Conservation (phyloP, 176 grass and related monocot species). For the Canna indica region DNA sequence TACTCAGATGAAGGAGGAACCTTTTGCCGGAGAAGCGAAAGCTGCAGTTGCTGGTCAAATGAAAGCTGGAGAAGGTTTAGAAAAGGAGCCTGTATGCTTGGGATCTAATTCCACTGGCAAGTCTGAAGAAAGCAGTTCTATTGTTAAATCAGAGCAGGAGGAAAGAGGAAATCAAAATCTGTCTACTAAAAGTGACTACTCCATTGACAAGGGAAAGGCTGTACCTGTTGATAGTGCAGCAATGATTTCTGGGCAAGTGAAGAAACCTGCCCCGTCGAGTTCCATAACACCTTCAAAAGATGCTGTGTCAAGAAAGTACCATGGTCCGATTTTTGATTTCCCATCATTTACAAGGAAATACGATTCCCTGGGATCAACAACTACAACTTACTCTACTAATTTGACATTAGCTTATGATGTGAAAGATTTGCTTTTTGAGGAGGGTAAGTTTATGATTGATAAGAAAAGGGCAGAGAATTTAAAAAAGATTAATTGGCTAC, state of each 20-base stretch:
- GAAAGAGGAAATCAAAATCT: conserved; percentile 55
- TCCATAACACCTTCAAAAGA: conserved; percentile 41
- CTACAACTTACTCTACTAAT: conserved; percentile 63
- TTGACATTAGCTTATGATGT: conserved; percentile 77
- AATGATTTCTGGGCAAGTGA: conserved; percentile 50
- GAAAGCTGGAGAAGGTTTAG: conserved; percentile 35
- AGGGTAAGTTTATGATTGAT: conserved; percentile 60
- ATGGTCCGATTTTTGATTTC: conserved; percentile 94
- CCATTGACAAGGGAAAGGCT: conserved; percentile 70
- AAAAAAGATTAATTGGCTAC: conserved; percentile 86
- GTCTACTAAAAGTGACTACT: conserved; percentile 42
- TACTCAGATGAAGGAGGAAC: conserved; percentile 58
- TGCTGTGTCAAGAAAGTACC: conserved; percentile 66
- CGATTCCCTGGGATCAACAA: conserved; percentile 45
- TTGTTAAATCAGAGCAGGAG: conserved; percentile 88
- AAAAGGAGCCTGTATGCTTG: conserved; percentile 51
- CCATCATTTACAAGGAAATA: conserved; percentile 89
- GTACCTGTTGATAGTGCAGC: conserved; percentile 44
- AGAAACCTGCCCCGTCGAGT: conserved; percentile 51
- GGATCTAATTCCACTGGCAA: conserved; percentile 41
- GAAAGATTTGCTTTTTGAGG: conserved; percentile 87
- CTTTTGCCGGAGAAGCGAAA: conserved; percentile 52
- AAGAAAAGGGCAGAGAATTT: conserved; percentile 78
- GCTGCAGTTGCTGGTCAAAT: conserved; percentile 24
- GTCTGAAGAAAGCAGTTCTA: conserved; percentile 36